phyloP scores from a whole-genome alignment of 306 rosid species.

The Geum urbanum region DNA sequence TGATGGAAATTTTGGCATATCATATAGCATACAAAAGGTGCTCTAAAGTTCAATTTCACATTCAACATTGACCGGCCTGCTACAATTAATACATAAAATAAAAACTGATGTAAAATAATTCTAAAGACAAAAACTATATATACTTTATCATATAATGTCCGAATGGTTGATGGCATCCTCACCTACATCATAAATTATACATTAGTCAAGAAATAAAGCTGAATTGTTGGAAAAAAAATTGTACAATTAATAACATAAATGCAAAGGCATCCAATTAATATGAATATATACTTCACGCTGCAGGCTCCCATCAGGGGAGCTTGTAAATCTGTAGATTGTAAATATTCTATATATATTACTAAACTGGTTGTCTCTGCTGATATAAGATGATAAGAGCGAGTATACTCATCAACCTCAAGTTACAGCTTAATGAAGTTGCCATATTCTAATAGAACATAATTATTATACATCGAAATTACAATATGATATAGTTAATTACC shows the following conservation, averaged over 20 bases:
- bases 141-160: background rate
- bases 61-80: background rate
- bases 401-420: background rate
- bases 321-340: background rate
- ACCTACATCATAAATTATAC: background rate
- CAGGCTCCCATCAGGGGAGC: background rate
- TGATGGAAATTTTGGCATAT: background rate
- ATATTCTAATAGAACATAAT: background rate
- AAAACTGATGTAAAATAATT: background rate
- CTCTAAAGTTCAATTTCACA: background rate
- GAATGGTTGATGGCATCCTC: background rate
- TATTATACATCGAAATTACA: background rate
- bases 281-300: background rate
- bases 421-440: background rate
- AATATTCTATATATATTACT: background rate
- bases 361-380: background rate
- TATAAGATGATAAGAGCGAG: background rate
- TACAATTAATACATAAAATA: too few species aligned
- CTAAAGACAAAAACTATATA: background rate
- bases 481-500: too few species aligned
- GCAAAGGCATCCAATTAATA: background rate
- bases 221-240: background rate
- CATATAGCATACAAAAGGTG: background rate
- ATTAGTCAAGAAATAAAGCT: background rate
- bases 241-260: background rate